A percentile compares a stretch with the other conserved stretches of the same genome.
phyloP scores from a whole-genome alignment of 352 stramenopile genomes.

The Phytopythium delawarense region DNA sequence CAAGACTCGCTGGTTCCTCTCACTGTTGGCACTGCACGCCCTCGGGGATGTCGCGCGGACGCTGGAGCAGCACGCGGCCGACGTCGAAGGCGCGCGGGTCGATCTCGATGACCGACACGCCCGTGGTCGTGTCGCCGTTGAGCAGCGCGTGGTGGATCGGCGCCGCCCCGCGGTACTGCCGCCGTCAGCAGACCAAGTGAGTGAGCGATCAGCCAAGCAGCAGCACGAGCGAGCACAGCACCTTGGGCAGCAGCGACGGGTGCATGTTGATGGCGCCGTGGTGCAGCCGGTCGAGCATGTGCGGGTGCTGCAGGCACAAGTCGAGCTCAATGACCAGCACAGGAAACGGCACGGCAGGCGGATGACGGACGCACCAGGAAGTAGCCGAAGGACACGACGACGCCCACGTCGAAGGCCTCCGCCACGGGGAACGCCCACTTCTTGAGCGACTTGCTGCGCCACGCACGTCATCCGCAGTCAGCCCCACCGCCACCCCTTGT shows the following conservation, averaged over 20 bases:
- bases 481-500: too few species aligned
- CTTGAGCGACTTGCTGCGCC: slow-evolving; percentile 64
- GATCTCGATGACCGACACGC: slow-evolving; percentile 86
- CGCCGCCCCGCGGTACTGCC: slow-evolving; percentile 72
- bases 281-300: slow-evolving; percentile 61
- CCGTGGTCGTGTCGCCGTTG: slow-evolving; percentile 68
- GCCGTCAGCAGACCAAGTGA: neutral
- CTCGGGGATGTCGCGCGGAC: slow-evolving; percentile 35
- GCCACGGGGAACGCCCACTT: slow-evolving; percentile 53
- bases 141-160: slow-evolving; percentile 85
- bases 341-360: neutral
- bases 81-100: slow-evolving; percentile 81
- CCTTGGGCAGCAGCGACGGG: slow-evolving; percentile 79
- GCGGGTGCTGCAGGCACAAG: slow-evolving; percentile 42
- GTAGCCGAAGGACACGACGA: slow-evolving; percentile 89
- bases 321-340: too few species aligned
- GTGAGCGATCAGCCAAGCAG: neutral
- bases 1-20: neutral
- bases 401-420: slow-evolving; percentile 65
- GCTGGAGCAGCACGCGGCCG: slow-evolving; percentile 68
- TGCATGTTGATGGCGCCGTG: slow-evolving; percentile 88
- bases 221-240: slow-evolving; percentile 8
- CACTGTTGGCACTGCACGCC: slow-evolving; percentile 53
- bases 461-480: too few species aligned
- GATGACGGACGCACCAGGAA: slow-evolving; percentile 40